Evolutionary conservation across 352 stramenopile species (phyloP).

Genomic region (Blastocystis sp.): DNA sequence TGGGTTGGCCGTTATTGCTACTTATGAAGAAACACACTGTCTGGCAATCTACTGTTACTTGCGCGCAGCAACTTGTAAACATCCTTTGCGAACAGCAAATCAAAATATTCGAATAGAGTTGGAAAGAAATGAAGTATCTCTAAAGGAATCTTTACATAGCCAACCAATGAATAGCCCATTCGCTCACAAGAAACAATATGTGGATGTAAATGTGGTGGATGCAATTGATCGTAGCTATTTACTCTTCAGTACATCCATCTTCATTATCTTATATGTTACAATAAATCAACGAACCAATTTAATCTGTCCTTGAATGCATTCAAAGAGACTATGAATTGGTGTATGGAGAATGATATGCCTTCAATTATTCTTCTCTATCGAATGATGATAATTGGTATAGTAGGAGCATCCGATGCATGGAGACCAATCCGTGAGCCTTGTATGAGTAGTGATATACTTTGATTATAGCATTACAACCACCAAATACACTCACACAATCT

Average conservation of each 20-base stretch:
- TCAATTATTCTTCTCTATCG: not conserved
- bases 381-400: constrained; percentile 14
- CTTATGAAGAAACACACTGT: constrained; percentile 3
- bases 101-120: not conserved
- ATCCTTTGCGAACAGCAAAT: not conserved
- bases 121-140: not conserved
- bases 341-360: constrained; percentile 14
- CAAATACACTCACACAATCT: not conserved
- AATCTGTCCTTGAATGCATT: not conserved
- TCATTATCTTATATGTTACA: not conserved
- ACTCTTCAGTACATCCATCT: not conserved
- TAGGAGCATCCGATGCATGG: not conserved
- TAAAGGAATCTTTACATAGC: not conserved
- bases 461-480: not conserved
- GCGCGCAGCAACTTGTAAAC: not conserved
- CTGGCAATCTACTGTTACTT: constrained; percentile 20
- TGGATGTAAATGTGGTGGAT: not conserved
- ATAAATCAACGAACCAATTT: not conserved
- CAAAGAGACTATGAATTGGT: not conserved
- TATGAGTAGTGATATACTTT: not conserved
- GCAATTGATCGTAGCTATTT: not conserved
- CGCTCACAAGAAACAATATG: not conserved
- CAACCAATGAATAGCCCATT: not conserved
- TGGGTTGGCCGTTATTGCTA: not conserved
- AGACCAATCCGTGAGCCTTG: not conserved